Evolutionary conservation across 2,329 filamentous ascomycete species (phyloP).

Genomic region (Aciculosporium take): DNA sequence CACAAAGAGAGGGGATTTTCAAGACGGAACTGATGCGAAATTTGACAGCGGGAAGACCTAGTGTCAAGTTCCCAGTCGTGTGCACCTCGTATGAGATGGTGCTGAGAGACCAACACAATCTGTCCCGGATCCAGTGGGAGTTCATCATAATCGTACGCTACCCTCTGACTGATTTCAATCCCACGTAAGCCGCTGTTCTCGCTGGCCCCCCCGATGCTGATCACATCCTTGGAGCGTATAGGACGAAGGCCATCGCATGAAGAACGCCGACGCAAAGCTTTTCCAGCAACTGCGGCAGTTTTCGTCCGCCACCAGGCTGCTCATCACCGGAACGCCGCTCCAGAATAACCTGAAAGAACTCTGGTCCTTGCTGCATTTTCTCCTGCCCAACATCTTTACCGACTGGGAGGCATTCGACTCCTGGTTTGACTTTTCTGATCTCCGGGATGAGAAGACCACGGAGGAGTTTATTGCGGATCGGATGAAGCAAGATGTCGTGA

Average conservation of each 20-base stretch:
- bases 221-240: constrained; percentile 16
- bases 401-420: constrained; percentile 85
- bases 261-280: constrained; percentile 86
- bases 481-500: constrained; percentile 34
- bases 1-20: constrained; percentile 64
- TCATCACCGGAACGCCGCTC: constrained; percentile 88
- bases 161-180: background rate
- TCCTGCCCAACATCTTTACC: constrained; percentile 84
- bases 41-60: constrained; percentile 45
- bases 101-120: constrained; percentile 69
- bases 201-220: background rate
- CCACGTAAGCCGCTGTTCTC: no score
- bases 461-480: constrained; percentile 68
- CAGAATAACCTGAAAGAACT: constrained; percentile 93
- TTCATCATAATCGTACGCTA: constrained; percentile 81
- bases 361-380: constrained; percentile 88
- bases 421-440: constrained; percentile 93
- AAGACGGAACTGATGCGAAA: constrained; percentile 55
- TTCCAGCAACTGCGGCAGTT: constrained; percentile 84
- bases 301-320: constrained; percentile 72
- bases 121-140: constrained; percentile 82
- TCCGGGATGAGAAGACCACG: constrained; percentile 69
- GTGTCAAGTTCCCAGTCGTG: constrained; percentile 68
- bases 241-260: constrained; percentile 94
- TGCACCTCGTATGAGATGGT: constrained; percentile 96